Base-by-base conservation (phyloP, 495 filamentous ascomycete genomes). In the Daldinia grandis region DNA sequence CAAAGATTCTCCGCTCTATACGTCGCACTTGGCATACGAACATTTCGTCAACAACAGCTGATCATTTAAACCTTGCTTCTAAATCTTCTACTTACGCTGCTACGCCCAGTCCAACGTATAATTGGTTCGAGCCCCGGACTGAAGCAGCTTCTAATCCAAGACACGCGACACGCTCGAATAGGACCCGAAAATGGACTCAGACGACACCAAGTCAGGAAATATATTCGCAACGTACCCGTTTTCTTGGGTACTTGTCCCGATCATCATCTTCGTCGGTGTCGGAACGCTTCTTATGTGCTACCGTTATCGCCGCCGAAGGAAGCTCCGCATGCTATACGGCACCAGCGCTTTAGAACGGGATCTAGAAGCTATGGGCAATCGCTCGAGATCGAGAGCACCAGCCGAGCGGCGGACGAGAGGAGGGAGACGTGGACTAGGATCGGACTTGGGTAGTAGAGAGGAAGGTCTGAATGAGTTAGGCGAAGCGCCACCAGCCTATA, bases 391-490 rank as follows among this genome's bases (percentile, higher is more conserved):
- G 15, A 60, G 58, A 27, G 35, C 35, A 10, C 62, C 64, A 6
- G 62, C 42, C 40, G 75, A 69, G 25, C 55, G 71, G 3, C 69
- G 62, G 31, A 27, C 63, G 31, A 50, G 71, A 44, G 14, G 64
- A 14, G 57, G 63, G 24, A 14, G 65, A 19, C 55, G 63, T 27
- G 57, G 74, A 49, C 17, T 71, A 9, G 65, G 67, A 6, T 17
- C 71, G 5, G 63, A 64, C 17, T 38, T 68, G 33, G 71, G 54
- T 9, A 77, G 71, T 38, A 64, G 64, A 25, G 80, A 82, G 33
- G 85, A 87, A 66, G 87, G 87, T 5, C 78, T 89, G 33, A 83
- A 89, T 68, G 86, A 88, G 77, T 76, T 83, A 9, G 87, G 86
- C 24, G 85, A 88, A 74, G 83, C 87, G 12, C 87, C 87, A 27